Evolutionary conservation across 306 rosid species (phyloP), one percentile per base, ranked within the genome.

Genomic region (Hylodesmum podocarpum): DNA sequence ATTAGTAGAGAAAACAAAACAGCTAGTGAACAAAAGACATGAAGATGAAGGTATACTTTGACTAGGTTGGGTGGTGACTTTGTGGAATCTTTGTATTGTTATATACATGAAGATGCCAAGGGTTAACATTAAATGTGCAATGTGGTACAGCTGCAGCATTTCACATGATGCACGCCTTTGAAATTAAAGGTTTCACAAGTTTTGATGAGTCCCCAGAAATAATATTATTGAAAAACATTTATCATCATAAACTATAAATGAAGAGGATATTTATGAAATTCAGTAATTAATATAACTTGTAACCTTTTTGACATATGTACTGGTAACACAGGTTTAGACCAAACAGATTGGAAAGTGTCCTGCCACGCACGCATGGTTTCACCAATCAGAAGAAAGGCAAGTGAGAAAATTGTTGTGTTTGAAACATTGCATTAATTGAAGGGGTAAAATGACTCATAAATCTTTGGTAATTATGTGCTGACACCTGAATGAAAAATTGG

Each of bases 151-250:
- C 84, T 84, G 88, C 73, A 61, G 79, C 79, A 71, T 78, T 73
- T 95, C 98, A 95, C 98, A 89, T 90, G 98, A 95, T 89, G 84
- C 97, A 79, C 84, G 91, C 82, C 87, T 62, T 49, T 49, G 43
- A 55, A 55, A 84, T 89, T 88, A 72, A 85, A 83, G 77, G 76
- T 50, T 81, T 91, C 95, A 89, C 86, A 88, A 83, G 93, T 86
- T 85, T 78, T 79, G 73, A 78, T 76, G 78, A 78, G 95, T 84
- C 80, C 54, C 31, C n/a, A 53, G 70, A 74, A 41, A 34, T 29
- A 25, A 49, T 70, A 44, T 10, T 70, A 44, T 10, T 13, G 16
- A 64, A 46, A 51, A 28, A 36, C 3, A 12, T 29, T 22, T 47
- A 43, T 63, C 10, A 49, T 58, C 10, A 47, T 9, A 68, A 76